A percentile compares a stretch with the other conserved stretches of the same genome.
Conservation (phyloP, 768 basidiomycete species). For the Pulveroboletus sp. region DNA sequence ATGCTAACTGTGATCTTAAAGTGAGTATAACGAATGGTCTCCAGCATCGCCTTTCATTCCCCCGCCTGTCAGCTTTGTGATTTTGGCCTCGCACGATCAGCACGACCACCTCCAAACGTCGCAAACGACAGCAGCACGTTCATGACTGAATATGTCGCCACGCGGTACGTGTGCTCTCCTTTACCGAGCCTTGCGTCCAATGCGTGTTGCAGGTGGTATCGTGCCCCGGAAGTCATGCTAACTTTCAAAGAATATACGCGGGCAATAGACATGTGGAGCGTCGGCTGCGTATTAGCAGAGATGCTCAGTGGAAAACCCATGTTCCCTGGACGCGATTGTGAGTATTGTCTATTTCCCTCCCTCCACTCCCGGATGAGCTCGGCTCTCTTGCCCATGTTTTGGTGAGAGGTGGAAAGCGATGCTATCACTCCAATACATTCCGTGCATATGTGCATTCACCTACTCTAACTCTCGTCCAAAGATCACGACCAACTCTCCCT, state of each 20-base stretch:
- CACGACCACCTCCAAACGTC: slow-evolving; percentile 65
- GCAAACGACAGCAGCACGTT: slow-evolving; percentile 75
- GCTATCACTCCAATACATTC: too few relatives aligned
- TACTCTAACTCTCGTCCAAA: slow-evolving; percentile 21
- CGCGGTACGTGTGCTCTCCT: slow-evolving; percentile 46
- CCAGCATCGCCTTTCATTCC: background rate
- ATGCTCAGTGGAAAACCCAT: slow-evolving; percentile 89
- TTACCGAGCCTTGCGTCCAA: background rate
- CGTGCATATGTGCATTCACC: background rate
- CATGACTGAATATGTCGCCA: slow-evolving; percentile 94
- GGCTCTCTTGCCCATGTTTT: background rate
- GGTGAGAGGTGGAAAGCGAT: background rate
- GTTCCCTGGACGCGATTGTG: slow-evolving; percentile 94
- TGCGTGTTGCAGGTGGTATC: slow-evolving; percentile 69
- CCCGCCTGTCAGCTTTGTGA: slow-evolving; percentile 58
- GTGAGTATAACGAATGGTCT: slow-evolving; percentile 36
- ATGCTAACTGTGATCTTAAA: slow-evolving; percentile 95
- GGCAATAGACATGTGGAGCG: slow-evolving; percentile 84
- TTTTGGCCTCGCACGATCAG: slow-evolving; percentile 82
- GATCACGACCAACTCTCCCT: slow-evolving; percentile 92
- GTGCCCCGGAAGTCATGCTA: slow-evolving; percentile 97
- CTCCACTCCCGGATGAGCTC: background rate
- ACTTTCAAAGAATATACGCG: slow-evolving; percentile 95
- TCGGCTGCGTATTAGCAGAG: slow-evolving; percentile 84
- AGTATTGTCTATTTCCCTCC: background rate